These are phyloP conservation scores for Comarum palustre DNA, from an alignment of 306 rosid species.

Conservation along the genomic window DNA sequence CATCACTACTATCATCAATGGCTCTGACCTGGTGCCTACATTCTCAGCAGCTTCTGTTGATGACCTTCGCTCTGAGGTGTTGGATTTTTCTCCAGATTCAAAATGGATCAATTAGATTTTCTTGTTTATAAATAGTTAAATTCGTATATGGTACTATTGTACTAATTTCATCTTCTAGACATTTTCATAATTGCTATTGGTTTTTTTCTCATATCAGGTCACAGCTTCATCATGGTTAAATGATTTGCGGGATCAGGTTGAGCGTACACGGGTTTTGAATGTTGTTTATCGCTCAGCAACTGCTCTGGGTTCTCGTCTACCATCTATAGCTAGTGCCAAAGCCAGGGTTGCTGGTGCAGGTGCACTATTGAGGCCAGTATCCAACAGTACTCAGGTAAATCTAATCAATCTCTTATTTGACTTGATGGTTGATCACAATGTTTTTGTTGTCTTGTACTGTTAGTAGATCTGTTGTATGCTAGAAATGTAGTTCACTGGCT, in stretches of 20 bases:
- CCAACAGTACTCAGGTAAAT: slow-evolving; percentile 87
- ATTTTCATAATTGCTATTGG: slow-evolving; percentile 8
- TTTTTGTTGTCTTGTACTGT: not conserved
- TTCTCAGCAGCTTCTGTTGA: slow-evolving; percentile 87
- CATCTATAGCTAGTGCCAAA: slow-evolving; percentile 86
- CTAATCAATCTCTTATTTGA: slow-evolving; percentile 12
- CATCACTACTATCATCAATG: slow-evolving; percentile 79
- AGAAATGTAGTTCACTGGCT: not conserved
- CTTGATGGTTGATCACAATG: not conserved
- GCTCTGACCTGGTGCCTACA: slow-evolving; percentile 96
- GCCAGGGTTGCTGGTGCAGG: slow-evolving; percentile 92
- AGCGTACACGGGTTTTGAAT: slow-evolving; percentile 76
- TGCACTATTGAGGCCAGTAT: slow-evolving; percentile 76
- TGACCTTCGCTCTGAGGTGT: slow-evolving; percentile 90
- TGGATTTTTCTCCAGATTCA: slow-evolving; percentile 11
- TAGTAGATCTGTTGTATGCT: not conserved
- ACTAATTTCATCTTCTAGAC: not conserved
- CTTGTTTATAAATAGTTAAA: not conserved
- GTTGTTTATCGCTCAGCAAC: slow-evolving; percentile 93
- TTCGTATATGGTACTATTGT: not conserved
- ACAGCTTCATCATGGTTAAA: slow-evolving; percentile 91
- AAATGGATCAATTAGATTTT: slow-evolving; percentile 11
- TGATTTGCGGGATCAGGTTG: slow-evolving; percentile 90
- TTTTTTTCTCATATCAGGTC: slow-evolving; percentile 48
- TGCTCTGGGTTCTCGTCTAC: slow-evolving; percentile 84